Percentiles rank a stretch among this genome's conserved stretches.
Conservation (phyloP, 768 basidiomycete genomes). For the Artomyces pyxidatus region DNA sequence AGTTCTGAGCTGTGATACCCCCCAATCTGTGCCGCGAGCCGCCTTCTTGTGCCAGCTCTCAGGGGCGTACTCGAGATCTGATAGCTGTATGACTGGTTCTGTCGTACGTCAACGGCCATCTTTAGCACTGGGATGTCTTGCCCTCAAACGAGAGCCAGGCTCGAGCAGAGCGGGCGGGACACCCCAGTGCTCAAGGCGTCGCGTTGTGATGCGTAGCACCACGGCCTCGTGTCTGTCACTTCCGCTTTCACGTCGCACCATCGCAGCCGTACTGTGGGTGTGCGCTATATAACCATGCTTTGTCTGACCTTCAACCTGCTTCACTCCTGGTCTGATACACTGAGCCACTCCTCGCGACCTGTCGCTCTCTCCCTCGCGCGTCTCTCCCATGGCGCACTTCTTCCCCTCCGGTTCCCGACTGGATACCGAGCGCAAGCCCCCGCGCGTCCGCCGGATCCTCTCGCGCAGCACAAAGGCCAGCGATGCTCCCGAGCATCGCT, state of each 20-base stretch:
- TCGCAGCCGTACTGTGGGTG: neutral
- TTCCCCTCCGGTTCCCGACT: conserved; percentile 11
- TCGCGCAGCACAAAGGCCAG: conserved; percentile 1
- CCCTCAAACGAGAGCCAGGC: too few species aligned
- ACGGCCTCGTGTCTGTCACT: neutral
- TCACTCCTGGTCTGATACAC: neutral
- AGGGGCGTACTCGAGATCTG: too few species aligned
- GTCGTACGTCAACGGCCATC: too few species aligned
- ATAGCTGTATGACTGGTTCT: too few species aligned
- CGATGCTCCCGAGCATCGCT: conserved; percentile 1
- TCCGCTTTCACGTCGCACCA: neutral
- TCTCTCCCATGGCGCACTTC: conserved; percentile 12
- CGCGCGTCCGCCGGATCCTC: conserved; percentile 3
- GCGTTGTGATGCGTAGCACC: too few species aligned
- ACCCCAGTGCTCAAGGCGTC: too few species aligned
- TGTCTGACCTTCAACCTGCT: too few species aligned
- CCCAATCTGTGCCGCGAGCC: too few species aligned
- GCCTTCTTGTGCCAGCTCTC: too few species aligned
- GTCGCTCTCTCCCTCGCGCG: neutral
- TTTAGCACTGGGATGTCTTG: too few species aligned
- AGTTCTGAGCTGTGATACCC: too few species aligned
- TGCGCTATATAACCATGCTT: neutral
- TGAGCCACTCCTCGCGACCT: neutral
- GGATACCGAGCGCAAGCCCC: conserved; percentile 9
- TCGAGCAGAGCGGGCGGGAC: too few species aligned